phyloP scores from a whole-genome alignment of 306 rosid species.

The Vicia faba region DNA sequence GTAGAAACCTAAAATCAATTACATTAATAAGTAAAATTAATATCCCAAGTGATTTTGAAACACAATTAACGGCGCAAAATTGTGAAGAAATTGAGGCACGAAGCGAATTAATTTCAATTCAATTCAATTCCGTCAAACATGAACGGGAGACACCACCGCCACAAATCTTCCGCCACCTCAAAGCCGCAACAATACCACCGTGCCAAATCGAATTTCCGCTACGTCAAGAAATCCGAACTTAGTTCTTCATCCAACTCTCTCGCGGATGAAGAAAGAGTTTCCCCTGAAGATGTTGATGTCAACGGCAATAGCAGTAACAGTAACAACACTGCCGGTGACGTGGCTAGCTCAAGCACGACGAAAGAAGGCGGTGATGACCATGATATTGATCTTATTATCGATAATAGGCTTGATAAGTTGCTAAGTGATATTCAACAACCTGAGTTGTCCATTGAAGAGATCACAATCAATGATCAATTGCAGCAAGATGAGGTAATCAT shows the following conservation, averaged over 20 bases:
- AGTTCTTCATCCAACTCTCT: slow-evolving; percentile 28
- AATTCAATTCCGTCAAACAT: slow-evolving; percentile 8
- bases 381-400: slow-evolving; percentile 35
- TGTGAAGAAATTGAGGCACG: not conserved
- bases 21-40: no score
- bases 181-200: slow-evolving; percentile 32
- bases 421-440: slow-evolving; percentile 43
- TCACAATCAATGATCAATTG: slow-evolving; percentile 63
- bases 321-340: slow-evolving; percentile 25
- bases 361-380: slow-evolving; percentile 10
- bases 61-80: not conserved
- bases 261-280: slow-evolving; percentile 6
- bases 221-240: slow-evolving; percentile 43
- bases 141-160: slow-evolving; percentile 22
- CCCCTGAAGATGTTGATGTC: not conserved
- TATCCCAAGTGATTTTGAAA: not conserved
- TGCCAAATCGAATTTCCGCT: slow-evolving; percentile 29
- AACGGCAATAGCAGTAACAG: not conserved
- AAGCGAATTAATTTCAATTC: not conserved
- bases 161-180: slow-evolving; percentile 2
- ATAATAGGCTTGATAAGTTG: slow-evolving; percentile 53
- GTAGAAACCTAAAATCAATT: no score
- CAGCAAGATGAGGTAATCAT: slow-evolving; percentile 81
- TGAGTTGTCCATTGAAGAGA: slow-evolving; percentile 61
- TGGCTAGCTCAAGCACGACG: slow-evolving; percentile 35